Evolutionary conservation across 306 rosid species (phyloP).

Genomic region (Vigna unguiculata): DNA sequence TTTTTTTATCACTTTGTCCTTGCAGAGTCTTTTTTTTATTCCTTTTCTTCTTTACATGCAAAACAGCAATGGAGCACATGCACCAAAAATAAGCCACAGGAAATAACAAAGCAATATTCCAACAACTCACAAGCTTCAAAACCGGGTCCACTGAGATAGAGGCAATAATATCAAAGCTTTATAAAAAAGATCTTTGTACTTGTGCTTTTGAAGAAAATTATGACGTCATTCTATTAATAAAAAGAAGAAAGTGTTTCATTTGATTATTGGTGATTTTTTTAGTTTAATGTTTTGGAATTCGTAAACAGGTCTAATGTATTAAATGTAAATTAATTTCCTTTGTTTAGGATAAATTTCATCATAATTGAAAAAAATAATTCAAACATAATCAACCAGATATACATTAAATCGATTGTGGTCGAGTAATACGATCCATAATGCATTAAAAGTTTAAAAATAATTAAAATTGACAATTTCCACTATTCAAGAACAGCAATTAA

Average conservation of each 20-base stretch:
- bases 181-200: not conserved
- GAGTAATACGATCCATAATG: too few species aligned
- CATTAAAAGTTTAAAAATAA: too few species aligned
- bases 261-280: not conserved
- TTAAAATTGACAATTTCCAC: too few species aligned
- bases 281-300: not conserved
- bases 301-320: not conserved
- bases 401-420: not conserved
- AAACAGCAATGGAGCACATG: not conserved
- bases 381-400: not conserved
- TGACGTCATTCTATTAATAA: not conserved
- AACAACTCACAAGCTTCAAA: not conserved
- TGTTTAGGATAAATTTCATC: not conserved
- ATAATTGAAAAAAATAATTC: not conserved
- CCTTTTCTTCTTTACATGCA: not conserved
- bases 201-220: not conserved
- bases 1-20: not conserved
- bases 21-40: not conserved
- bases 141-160: constrained; percentile 1
- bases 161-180: not conserved
- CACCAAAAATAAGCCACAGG: not conserved
- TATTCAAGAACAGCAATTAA: not conserved
- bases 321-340: not conserved
- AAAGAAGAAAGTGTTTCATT: not conserved
- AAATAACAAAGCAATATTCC: not conserved